Evolutionary conservation across 371 early-diverging fungal species (phyloP), one percentile per base, ranked within the genome.

Genomic region (Encephalitozoon hellem): DNA sequence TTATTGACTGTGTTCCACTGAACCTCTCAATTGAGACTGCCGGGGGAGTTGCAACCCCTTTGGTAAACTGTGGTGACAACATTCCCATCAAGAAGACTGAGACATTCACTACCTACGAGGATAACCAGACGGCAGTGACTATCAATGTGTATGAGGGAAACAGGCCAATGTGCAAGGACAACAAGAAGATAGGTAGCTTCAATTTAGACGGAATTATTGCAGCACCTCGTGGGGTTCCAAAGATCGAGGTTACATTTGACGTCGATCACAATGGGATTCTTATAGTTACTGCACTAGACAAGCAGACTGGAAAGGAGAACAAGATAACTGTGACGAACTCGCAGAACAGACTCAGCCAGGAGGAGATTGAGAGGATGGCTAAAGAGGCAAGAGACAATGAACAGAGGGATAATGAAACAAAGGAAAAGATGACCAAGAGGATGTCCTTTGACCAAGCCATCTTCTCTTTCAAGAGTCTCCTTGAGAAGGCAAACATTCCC

Each of bases 361-460:
- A 88, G 77, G 88, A 88, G n/a, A 87, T 76, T 32, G 43, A 65
- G 2, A 74, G 47, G 52, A 72, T 80, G 77, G 41, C 63, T 2
- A 49, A 72, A 47, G 69, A 72, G 18, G 75, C 94, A 77, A 93
- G 92, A 86, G 71, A 73, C 53, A 28, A 77, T n/a, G 67, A 87
- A 59, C 52, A 76, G n/a, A 43, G 21, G n/a, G 80, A 77, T 65
- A 53, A 59, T 12, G 32, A 47, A 23, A 15, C 65, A 18, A 59
- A 52, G 28, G 52, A 68, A 26, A 66, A 41, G 39, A 66, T 70
- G 32, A 41, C 28, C 3, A 63, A 41, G 28, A 67, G 51, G 18
- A 72, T 72, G 45, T 12, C 52, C 12, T 69, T 77, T 65, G 77
- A 72, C 32, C 39, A 51, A 23, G 18, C 52, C 8, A 18, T 73